Conservation (phyloP, 805 yeast genomes). For the Saccharomycopsis vini region DNA sequence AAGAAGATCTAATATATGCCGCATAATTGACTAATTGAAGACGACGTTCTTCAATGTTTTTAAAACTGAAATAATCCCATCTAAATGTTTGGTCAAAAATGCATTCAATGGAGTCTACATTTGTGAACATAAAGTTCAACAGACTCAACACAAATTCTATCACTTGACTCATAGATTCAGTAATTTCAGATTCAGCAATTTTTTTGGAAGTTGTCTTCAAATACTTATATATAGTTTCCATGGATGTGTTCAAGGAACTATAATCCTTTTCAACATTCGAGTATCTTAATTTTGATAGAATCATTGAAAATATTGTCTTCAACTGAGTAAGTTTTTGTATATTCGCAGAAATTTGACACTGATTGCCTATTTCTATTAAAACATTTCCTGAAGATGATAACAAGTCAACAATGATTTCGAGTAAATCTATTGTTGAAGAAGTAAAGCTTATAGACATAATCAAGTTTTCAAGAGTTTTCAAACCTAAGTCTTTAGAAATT, state of each 20-base stretch:
- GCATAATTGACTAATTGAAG: not conserved
- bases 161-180: not conserved
- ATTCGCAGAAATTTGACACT: not conserved
- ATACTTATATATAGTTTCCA: not conserved
- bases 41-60: not conserved
- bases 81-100: not conserved
- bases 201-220: not conserved
- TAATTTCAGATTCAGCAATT: not conserved
- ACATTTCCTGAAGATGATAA: not conserved
- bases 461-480: not conserved
- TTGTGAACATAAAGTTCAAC: not conserved
- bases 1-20: not conserved
- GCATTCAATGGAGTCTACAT: too few species aligned
- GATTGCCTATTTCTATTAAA: not conserved
- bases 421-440: not conserved
- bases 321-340: not conserved
- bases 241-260: too few species aligned
- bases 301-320: not conserved
- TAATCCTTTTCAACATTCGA: not conserved
- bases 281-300: not conserved
- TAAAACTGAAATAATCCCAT: slow-evolving; percentile 1
- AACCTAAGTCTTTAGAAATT: not conserved
- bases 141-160: not conserved
- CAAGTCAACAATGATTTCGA: not conserved
- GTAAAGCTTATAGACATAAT: not conserved